Evolutionary conservation across 2,329 filamentous ascomycete species (phyloP), one percentile per base, ranked within the genome.

Genomic region (Xylariales sp.): DNA sequence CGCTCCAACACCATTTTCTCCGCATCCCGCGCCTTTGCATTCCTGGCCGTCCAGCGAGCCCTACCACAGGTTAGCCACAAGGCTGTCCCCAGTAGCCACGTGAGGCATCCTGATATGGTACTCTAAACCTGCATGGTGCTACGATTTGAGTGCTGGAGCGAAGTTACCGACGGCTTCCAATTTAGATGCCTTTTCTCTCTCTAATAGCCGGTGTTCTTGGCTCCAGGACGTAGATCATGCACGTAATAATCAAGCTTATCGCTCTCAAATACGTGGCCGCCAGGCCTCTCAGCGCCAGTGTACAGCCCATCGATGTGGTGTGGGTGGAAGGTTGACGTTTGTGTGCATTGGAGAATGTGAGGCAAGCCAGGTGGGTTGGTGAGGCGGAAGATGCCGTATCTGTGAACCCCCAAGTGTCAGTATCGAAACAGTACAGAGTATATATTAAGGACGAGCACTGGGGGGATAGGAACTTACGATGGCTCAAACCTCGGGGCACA

Each of bases 281-380:
- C 83, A 0, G 82, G 83, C 36, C 80, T 70, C 36, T 76, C 65
- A 2, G 88, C 87, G 52, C 83, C 79, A 0, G 85, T 88, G 55
- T 95, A 95, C 2, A 94, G 74, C 50, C 89, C 83, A 18, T 77
- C 70, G 37, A 78, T 66, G 1, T 61, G 59, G 45, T 81, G 76
- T 45, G 84, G 87, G 59, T 98, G 93, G 58, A 98, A 98, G 0
- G 94, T 74, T 2, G 87, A 86, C 1, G 76, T 75, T 43, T 89
- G 78, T 3, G 67, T 81, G 63, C 93, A 98, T 28, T 81, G 75
- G 30, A 95, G 69, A 23, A 98, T 83, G n/a, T 88, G 78, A 46
- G 86, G 81, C 50, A 97, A 74, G 0, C 93, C 93, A 0, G 93
- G 91, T 0, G 93, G 93, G 60, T 96, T 87, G 0, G 93, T 98